Evolutionary conservation across 148 eudicot genomes (phyloP).

Genomic region (Selenicereus undatus): DNA sequence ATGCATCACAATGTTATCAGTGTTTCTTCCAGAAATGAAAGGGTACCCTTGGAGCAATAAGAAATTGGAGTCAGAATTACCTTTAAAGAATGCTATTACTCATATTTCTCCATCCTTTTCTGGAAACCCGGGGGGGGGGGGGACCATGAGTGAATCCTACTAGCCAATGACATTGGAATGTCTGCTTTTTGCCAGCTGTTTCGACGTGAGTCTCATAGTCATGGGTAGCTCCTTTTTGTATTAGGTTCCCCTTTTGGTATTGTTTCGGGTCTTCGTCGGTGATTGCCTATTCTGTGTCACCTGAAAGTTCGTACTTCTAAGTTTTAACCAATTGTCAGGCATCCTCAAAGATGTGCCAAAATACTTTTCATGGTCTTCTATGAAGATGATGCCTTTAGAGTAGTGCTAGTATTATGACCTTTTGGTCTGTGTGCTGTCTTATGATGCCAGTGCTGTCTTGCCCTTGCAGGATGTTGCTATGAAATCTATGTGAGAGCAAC

Average conservation of each 20-base stretch:
- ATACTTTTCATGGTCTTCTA: background rate
- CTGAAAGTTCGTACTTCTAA: background rate
- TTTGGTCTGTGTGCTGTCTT: background rate
- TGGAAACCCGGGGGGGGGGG: background rate
- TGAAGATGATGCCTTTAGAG: background rate
- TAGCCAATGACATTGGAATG: background rate
- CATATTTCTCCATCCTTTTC: background rate
- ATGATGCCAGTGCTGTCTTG: background rate
- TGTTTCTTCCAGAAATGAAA: background rate
- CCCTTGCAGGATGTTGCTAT: conserved; percentile 73
- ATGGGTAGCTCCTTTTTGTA: background rate
- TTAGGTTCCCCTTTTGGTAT: background rate
- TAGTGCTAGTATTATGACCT: background rate
- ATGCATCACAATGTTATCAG: background rate
- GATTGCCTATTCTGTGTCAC: background rate
- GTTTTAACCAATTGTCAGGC: background rate
- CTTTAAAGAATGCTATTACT: background rate
- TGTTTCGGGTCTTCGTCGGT: background rate
- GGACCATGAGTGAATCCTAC: background rate
- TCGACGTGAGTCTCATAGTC: background rate
- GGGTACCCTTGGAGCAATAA: background rate
- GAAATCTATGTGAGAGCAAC: conserved; percentile 70
- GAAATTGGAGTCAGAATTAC: background rate
- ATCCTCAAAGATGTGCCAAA: background rate
- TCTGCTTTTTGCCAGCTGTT: background rate